Evolutionary conservation across 768 basidiomycete species (phyloP), one percentile per base, ranked within the genome.

Genomic region (Collybia nuda): DNA sequence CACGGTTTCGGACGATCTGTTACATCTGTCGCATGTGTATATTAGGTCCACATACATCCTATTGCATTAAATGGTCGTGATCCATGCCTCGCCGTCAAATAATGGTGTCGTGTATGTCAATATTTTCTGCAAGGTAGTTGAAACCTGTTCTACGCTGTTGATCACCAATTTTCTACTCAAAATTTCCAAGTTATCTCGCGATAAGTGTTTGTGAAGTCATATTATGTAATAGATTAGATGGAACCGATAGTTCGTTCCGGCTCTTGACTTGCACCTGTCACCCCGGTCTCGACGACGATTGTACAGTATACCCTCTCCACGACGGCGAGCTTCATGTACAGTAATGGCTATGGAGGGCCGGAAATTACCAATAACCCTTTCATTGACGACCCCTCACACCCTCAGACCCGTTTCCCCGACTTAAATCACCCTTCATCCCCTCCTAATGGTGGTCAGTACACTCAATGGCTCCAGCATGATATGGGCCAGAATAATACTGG

Each of bases 331-430:
- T 44, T 50, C 56, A 78, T 73, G 78, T 79, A 78, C 62, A 62
- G 68, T 54, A 68, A 69, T 51, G 69, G 67, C 17, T 79, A 76
- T 54, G 67, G 66, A 14, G 39, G 70, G n/a, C 67, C 68, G 36
- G 67, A 65, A 24, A 48, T 74, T 52, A 71, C 73, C 44, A 90
- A 86, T 61, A 90, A 90, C 57, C 88, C 88, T 0, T 90, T 90
- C 67, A 69, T 83, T 59, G 71, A 76, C 41, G 79, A 80, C 54
- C 73, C 79, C 1, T 55, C 72, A 24, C 70, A 73, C 41, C 66
- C 78, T 26, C 72, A 75, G 22, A 64, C 73, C 18, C 81, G 88
- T 52, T 90, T 76, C 58, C 89, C 89, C 29, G 85, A 86, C 62
- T 73, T 91, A 58, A 74, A 73, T 32, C 62, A 57, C 47, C 38